A percentile compares a stretch with the other conserved stretches of the same genome.
Conservation (phyloP, 202 grass and related monocot species). For the Bolboschoenoplectus hybrid region DNA sequence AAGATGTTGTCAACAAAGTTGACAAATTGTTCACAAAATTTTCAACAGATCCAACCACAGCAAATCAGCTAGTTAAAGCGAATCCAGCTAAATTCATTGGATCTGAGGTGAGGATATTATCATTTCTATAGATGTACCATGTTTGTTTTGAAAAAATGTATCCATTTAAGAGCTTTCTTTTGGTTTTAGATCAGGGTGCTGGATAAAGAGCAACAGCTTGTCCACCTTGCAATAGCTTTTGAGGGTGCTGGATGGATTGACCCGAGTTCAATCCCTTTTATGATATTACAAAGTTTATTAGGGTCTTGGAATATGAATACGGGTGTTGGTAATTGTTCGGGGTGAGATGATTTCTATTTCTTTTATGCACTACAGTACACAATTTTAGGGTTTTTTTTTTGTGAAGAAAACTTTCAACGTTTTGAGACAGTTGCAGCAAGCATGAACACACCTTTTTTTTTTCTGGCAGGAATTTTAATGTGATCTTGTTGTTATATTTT, state of each 20-base stretch:
- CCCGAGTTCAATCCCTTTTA: slow-evolving; percentile 84
- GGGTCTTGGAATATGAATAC: slow-evolving; percentile 75
- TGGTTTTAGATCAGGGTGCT: slow-evolving; percentile 66
- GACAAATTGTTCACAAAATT: slow-evolving; percentile 78
- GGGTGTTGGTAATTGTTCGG: slow-evolving; percentile 78
- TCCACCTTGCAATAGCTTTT: slow-evolving; percentile 84
- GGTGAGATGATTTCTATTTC: slow-evolving; percentile 53
- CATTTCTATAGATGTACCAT: slow-evolving; percentile 24
- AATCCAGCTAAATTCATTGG: slow-evolving; percentile 86
- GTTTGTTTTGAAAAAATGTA: slow-evolving; percentile 38
- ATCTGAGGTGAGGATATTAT: slow-evolving; percentile 63
- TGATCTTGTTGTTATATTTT: slow-evolving; percentile 16
- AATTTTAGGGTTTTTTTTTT: neutral
- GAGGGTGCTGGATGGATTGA: slow-evolving; percentile 83
- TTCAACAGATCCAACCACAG: slow-evolving; percentile 80
- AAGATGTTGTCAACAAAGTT: slow-evolving; percentile 82
- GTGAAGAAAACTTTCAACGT: neutral
- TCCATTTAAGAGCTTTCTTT: slow-evolving; percentile 33
- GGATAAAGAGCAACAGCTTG: slow-evolving; percentile 54
- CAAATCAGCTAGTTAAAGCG: slow-evolving; percentile 70
- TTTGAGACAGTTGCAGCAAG: slow-evolving; percentile 13
- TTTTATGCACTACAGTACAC: neutral
- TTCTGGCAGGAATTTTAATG: neutral
- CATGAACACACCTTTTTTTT: neutral
- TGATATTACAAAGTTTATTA: slow-evolving; percentile 92